Evolutionary conservation across 768 basidiomycete species (phyloP).

Genomic region (Pleurotus platypus): DNA sequence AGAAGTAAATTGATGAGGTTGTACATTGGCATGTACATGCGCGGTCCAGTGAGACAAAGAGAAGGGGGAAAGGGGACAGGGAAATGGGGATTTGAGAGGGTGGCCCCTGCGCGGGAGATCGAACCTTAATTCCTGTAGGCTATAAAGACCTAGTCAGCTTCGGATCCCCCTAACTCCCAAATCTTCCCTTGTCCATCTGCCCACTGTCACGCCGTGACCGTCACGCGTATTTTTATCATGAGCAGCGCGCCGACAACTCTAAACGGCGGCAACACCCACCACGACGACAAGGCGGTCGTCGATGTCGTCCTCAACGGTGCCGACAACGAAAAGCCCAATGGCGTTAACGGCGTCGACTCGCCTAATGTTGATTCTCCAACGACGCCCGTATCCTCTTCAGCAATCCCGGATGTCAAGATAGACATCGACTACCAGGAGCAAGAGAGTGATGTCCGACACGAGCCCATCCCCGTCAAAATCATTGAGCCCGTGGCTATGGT

Average conservation of each 20-base stretch:
- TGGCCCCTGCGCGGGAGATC: slow-evolving; percentile 80
- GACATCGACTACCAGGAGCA: slow-evolving; percentile 58
- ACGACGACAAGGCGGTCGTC: slow-evolving; percentile 21
- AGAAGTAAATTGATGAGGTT: slow-evolving; percentile 17
- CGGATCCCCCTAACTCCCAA: slow-evolving; percentile 72
- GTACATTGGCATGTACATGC: slow-evolving; percentile 9
- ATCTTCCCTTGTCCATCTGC: slow-evolving; percentile 51
- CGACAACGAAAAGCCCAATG: slow-evolving; percentile 31
- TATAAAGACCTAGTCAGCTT: slow-evolving; percentile 78
- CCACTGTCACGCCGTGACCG: slow-evolving; percentile 66
- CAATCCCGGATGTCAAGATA: slow-evolving; percentile 56
- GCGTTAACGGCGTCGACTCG: slow-evolving; percentile 28
- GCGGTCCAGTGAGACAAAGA: slow-evolving; percentile 11
- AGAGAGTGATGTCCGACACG: slow-evolving; percentile 66
- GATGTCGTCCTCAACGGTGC: slow-evolving; percentile 31
- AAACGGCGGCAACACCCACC: slow-evolving; percentile 24
- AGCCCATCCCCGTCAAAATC: slow-evolving; percentile 49
- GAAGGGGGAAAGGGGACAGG: slow-evolving; percentile 17
- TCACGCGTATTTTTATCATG: slow-evolving; percentile 66
- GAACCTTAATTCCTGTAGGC: slow-evolving; percentile 79
- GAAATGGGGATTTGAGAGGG: slow-evolving; percentile 30
- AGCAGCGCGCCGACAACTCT: slow-evolving; percentile 47
- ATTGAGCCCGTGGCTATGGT: slow-evolving; percentile 32
- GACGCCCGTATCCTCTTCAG: slow-evolving; percentile 53
- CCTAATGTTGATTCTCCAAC: slow-evolving; percentile 52